A percentile compares a stretch with the other conserved stretches of the same genome.
Conservation (phyloP, 2,329 filamentous ascomycete species). For the Plenodomus tracheiphilus region DNA sequence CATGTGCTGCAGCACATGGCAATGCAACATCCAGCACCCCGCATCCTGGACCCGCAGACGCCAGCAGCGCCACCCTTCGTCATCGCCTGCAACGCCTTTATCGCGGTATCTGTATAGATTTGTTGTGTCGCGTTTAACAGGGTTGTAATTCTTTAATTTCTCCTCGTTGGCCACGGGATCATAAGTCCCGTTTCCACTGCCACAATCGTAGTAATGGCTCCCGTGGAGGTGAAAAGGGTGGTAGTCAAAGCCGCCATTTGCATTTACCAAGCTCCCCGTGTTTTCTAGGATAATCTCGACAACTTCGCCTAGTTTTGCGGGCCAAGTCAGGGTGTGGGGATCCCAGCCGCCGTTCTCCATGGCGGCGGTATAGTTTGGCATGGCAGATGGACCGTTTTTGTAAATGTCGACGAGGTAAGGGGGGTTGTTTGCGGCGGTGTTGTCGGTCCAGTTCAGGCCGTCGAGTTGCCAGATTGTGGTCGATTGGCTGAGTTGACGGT, state of each 20-base stretch:
- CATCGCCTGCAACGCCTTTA: slow-evolving; percentile 46
- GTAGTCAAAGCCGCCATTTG: slow-evolving; percentile 27
- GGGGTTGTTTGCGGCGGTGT: slow-evolving; percentile 11
- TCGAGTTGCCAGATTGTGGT: slow-evolving; percentile 30
- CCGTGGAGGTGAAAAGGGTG: slow-evolving; percentile 63
- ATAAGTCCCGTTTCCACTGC: slow-evolving; percentile 58
- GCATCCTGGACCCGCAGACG: slow-evolving; percentile 55
- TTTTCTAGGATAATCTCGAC: slow-evolving; percentile 58
- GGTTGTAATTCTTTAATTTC: slow-evolving; percentile 40
- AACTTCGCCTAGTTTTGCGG: slow-evolving; percentile 60
- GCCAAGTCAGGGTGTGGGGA: slow-evolving; percentile 54
- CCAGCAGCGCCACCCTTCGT: slow-evolving; percentile 65
- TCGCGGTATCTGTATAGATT: slow-evolving; percentile 59
- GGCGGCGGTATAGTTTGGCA: slow-evolving; percentile 58
- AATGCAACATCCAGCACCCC: slow-evolving; percentile 67
- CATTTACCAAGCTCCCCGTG: slow-evolving; percentile 19
- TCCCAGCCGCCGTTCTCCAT: slow-evolving; percentile 59
- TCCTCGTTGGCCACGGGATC: slow-evolving; percentile 54
- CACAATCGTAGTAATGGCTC: slow-evolving; percentile 58
- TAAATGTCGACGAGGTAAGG: slow-evolving; percentile 61
- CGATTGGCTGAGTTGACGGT: slow-evolving; percentile 20
- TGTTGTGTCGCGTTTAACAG: slow-evolving; percentile 53
- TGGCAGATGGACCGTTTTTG: slow-evolving; percentile 48
- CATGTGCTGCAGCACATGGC: slow-evolving; percentile 62
- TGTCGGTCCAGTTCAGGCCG: slow-evolving; percentile 25